Conservation (phyloP, 1,284 basidiomycete genomes). For the Inonotus hispidus region DNA sequence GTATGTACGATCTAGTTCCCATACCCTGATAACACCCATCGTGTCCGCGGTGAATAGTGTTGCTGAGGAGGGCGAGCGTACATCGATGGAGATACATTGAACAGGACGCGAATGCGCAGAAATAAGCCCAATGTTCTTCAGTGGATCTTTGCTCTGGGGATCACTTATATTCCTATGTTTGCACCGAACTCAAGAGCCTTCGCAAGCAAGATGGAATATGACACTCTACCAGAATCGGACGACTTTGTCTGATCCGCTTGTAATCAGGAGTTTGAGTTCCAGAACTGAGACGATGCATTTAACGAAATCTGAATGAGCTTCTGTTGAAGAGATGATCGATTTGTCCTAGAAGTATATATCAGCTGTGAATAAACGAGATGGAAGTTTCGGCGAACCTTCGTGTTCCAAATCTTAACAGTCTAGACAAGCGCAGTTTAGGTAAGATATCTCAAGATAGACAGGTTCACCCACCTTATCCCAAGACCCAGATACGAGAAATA, state of each 20-base stretch:
- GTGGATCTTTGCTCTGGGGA: slow-evolving; percentile 36
- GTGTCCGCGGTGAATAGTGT: slow-evolving; percentile 79
- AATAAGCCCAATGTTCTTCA: slow-evolving; percentile 56
- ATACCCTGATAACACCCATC: slow-evolving; percentile 77
- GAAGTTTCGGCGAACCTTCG: slow-evolving; percentile 42
- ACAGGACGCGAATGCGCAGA: slow-evolving; percentile 72
- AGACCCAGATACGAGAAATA: slow-evolving; percentile 75
- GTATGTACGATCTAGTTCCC: slow-evolving; percentile 54
- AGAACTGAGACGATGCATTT: slow-evolving; percentile 74
- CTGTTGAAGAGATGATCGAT: slow-evolving; percentile 57
- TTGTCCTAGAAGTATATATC: slow-evolving; percentile 48
- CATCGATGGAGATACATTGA: slow-evolving; percentile 51
- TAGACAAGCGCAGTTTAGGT: slow-evolving; percentile 28
- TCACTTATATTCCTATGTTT: slow-evolving; percentile 56
- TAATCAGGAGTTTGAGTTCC: slow-evolving; percentile 62
- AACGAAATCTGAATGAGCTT: slow-evolving; percentile 85
- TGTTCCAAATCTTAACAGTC: slow-evolving; percentile 83
- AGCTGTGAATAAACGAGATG: neutral
- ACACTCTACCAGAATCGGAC: slow-evolving; percentile 75
- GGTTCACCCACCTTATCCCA: slow-evolving; percentile 71
- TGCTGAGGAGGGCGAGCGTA: slow-evolving; percentile 38
- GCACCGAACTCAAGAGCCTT: neutral
- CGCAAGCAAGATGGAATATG: neutral
- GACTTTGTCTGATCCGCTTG: slow-evolving; percentile 88
- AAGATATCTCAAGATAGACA: neutral